phyloP scores from a whole-genome alignment of 805 yeast species.

The Diddensiella caesifluorescens region DNA sequence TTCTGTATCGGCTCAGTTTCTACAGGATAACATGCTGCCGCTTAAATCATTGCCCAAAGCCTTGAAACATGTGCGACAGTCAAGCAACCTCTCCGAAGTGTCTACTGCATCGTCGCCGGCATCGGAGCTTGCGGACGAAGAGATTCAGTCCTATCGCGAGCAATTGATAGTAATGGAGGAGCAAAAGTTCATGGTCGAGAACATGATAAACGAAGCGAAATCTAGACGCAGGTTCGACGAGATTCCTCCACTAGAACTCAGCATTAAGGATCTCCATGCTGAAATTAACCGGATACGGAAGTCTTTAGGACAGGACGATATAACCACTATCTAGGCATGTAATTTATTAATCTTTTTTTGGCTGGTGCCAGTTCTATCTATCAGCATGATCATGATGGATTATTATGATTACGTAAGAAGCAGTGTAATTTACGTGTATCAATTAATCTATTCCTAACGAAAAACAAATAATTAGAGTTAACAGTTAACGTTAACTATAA shows the following conservation, averaged over 20 bases:
- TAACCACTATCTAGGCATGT: too few species aligned
- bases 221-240: constrained; percentile 74
- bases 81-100: constrained; percentile 8
- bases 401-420: too few species aligned
- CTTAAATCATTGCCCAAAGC: constrained; percentile 54
- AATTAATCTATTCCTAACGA: too few species aligned
- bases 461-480: too few species aligned
- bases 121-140: constrained; percentile 15
- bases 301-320: background rate
- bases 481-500: too few species aligned
- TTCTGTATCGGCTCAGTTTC: constrained; percentile 49
- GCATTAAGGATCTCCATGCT: constrained; percentile 49
- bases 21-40: constrained; percentile 63
- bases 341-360: too few species aligned
- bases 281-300: constrained; percentile 32
- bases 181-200: constrained; percentile 66
- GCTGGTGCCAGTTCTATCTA: too few species aligned
- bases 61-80: constrained; percentile 25
- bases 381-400: too few species aligned
- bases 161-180: constrained; percentile 83
- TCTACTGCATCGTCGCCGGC: constrained; percentile 1
- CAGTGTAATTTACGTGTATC: too few species aligned
- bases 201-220: constrained; percentile 57
- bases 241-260: constrained; percentile 51
- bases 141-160: constrained; percentile 49